Evolutionary conservation across 1,139 yeast genomes (phyloP).

Genomic region (Hyphopichia buzzinii): DNA sequence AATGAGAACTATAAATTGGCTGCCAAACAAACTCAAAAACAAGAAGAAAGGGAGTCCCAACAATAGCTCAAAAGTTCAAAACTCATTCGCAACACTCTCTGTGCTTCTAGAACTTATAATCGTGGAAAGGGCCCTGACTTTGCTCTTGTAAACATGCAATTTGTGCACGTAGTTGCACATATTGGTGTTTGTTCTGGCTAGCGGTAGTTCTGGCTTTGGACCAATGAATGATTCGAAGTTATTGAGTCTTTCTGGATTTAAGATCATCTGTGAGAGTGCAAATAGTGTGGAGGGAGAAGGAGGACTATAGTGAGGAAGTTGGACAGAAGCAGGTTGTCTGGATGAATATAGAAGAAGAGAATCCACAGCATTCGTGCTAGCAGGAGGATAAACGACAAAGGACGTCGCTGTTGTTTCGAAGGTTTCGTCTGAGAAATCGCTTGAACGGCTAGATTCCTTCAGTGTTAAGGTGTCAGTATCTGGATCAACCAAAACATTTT

Average conservation of each 20-base stretch:
- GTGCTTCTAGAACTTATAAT: neutral
- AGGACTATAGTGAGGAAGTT: slow-evolving; percentile 15
- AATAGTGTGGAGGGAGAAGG: slow-evolving; percentile 11
- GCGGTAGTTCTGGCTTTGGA: slow-evolving; percentile 17
- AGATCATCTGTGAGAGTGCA: slow-evolving; percentile 6
- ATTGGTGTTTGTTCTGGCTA: slow-evolving; percentile 23
- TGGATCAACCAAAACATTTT: neutral
- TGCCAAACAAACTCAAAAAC: too few species aligned
- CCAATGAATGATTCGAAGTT: neutral
- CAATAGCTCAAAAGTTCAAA: too few species aligned
- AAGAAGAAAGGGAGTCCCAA: too few species aligned
- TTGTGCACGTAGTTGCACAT: slow-evolving; percentile 23
- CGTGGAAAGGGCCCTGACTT: slow-evolving; percentile 4
- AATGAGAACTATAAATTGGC: too few species aligned
- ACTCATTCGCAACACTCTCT: neutral
- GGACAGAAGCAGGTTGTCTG: neutral
- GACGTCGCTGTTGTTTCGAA: neutral
- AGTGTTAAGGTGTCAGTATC: neutral
- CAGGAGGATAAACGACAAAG: neutral
- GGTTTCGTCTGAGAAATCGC: neutral
- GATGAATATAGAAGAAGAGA: neutral
- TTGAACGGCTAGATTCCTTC: neutral
- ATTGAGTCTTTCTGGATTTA: slow-evolving; percentile 3
- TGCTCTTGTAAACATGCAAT: slow-evolving; percentile 17
- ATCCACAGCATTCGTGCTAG: neutral